Evolutionary conservation across 169 alveolate species (phyloP).

Genomic region (Cryptosporidium viatorum): DNA sequence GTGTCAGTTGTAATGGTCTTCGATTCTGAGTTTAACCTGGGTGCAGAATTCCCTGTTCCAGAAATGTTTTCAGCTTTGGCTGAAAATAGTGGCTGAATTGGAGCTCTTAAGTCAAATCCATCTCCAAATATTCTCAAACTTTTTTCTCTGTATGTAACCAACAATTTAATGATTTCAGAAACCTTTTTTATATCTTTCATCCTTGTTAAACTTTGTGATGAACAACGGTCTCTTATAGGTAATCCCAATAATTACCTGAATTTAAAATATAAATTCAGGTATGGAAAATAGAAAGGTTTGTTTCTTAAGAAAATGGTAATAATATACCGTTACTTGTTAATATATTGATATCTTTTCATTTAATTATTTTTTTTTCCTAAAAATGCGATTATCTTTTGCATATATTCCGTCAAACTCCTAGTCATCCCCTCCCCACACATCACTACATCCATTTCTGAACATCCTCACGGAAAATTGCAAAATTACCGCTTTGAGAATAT

Average conservation of each 20-base stretch:
- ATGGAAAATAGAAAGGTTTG: background rate
- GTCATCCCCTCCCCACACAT: background rate
- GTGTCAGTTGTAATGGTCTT: background rate
- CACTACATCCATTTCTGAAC: background rate
- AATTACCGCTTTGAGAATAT: background rate
- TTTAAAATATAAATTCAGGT: too few species aligned
- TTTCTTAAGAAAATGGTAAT: too few species aligned
- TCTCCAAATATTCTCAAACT: slow-evolving; percentile 6
- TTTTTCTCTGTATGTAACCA: slow-evolving; percentile 10
- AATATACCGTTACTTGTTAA: background rate
- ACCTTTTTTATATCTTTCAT: slow-evolving; percentile 7
- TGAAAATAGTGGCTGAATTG: slow-evolving; percentile 38
- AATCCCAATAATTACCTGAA: background rate
- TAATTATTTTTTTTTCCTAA: background rate
- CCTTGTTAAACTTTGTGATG: background rate
- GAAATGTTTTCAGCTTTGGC: background rate
- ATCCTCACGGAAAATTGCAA: background rate
- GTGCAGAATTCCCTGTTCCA: background rate
- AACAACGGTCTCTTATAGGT: background rate
- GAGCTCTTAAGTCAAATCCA: slow-evolving; percentile 49
- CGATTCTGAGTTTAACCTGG: background rate
- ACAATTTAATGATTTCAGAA: background rate
- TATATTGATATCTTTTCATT: background rate
- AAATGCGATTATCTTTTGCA: background rate
- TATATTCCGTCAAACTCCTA: background rate